Evolutionary conservation across 116 monocot species (phyloP).

Genomic region (Posidonia oceanica): DNA sequence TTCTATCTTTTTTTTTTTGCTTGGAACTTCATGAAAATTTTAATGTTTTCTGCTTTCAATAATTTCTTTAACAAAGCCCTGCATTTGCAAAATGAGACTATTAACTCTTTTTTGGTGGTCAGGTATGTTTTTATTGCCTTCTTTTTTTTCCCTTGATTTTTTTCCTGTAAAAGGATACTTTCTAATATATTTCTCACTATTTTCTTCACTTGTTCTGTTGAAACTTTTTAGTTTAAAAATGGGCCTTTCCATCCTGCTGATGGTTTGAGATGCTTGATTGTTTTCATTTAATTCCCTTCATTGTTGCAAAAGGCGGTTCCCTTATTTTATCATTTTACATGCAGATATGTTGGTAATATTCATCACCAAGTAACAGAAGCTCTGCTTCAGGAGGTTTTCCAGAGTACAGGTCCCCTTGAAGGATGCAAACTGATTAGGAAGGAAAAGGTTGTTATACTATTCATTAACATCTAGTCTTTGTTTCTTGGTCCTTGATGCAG

Average conservation of each 20-base stretch:
- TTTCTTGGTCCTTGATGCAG: not conserved
- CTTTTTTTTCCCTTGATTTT: too few relatives aligned
- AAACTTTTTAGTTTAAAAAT: too few relatives aligned
- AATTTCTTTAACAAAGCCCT: too few relatives aligned
- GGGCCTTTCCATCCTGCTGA: not conserved
- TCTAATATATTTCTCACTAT: too few relatives aligned
- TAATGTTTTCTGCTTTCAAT: too few relatives aligned
- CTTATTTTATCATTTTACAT: not conserved
- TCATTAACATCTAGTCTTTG: not conserved
- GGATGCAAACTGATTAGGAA: constrained; percentile 76
- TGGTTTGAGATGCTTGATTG: not conserved
- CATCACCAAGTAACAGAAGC: constrained; percentile 65
- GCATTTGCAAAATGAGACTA: too few relatives aligned
- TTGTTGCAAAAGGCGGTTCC: not conserved
- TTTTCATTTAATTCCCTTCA: not conserved
- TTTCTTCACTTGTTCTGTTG: too few relatives aligned
- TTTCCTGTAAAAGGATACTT: too few relatives aligned
- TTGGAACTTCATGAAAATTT: too few relatives aligned
- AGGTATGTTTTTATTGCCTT: too few relatives aligned
- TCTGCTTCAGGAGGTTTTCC: constrained; percentile 73
- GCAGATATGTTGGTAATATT: constrained; percentile 72
- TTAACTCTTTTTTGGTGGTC: too few relatives aligned
- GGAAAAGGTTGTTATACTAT: constrained; percentile 31
- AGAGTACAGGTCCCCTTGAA: constrained; percentile 60
- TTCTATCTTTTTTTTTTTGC: too few relatives aligned